These are phyloP conservation scores for Paracamarosporium sp. DNA, from an alignment of 2,329 filamentous ascomycete species.

Conservation along the genomic window DNA sequence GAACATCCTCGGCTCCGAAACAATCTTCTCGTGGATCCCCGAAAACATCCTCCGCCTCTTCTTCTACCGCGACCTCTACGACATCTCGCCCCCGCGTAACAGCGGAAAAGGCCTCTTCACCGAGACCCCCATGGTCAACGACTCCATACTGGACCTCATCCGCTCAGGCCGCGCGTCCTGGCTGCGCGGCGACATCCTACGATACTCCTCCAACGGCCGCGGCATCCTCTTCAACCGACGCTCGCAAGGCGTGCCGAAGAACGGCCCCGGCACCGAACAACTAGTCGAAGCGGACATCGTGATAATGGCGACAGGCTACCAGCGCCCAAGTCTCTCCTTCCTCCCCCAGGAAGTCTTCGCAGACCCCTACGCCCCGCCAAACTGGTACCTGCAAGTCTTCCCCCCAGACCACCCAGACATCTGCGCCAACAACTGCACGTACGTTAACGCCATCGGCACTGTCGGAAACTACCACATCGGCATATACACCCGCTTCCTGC, in stretches of 20 bases:
- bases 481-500: constrained; percentile 83
- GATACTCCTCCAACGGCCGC: constrained; percentile 66
- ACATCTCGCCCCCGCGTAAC: constrained; percentile 67
- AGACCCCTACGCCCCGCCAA: constrained; percentile 77
- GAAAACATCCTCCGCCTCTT: constrained; percentile 76
- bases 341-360: constrained; percentile 75
- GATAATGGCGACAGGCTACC: constrained; percentile 83
- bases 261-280: constrained; percentile 73
- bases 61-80: constrained; percentile 82
- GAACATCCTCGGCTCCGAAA: constrained; percentile 83
- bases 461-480: constrained; percentile 90
- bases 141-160: constrained; percentile 77
- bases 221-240: constrained; percentile 77
- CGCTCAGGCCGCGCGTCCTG: constrained; percentile 75
- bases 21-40: constrained; percentile 76
- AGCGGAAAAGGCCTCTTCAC: constrained; percentile 75
- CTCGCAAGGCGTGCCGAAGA: constrained; percentile 73
- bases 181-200: constrained; percentile 80
- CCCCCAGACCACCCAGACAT: constrained; percentile 76
- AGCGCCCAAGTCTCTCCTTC: constrained; percentile 75
- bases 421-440: constrained; percentile 84
- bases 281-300: constrained; percentile 75
- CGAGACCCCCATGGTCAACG: constrained; percentile 88
- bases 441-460: constrained; percentile 78
- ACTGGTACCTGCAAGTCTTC: constrained; percentile 90